Percentiles rank a stretch among this genome's conserved stretches.
Conservation (phyloP, 116 monocot species). For the Papilionanthe hybrid region DNA sequence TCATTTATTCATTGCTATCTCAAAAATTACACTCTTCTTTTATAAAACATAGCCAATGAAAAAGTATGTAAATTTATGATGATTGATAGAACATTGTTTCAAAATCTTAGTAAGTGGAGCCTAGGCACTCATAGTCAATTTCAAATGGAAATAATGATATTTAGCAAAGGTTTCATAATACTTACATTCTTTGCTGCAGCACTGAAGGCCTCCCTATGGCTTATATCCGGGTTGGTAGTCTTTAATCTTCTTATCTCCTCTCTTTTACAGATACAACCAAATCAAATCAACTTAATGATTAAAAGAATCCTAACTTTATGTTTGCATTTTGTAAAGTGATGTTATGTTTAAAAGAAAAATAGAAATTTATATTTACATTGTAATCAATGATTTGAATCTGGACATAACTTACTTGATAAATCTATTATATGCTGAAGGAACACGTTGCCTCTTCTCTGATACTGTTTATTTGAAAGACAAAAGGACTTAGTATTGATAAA, state of each 20-base stretch:
- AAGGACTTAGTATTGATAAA: neutral
- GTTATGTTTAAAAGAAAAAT: neutral
- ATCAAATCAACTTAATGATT: neutral
- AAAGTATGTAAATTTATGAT: too few relatives aligned
- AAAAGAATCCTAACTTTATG: neutral
- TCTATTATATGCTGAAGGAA: conserved; percentile 83
- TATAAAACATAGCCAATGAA: too few relatives aligned
- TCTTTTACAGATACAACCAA: conserved; percentile 14
- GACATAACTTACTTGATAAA: conserved; percentile 83
- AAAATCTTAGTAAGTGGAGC: too few relatives aligned
- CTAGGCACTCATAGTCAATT: too few relatives aligned
- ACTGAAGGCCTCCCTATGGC: conserved; percentile 61
- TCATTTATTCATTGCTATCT: too few relatives aligned
- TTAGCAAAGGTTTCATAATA: neutral
- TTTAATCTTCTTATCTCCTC: conserved; percentile 65
- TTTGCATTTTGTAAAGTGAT: neutral
- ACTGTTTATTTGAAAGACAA: conserved; percentile 26
- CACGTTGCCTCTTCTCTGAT: conserved; percentile 77
- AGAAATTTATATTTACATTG: neutral
- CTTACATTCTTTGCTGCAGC: conserved; percentile 61
- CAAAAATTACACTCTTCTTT: too few relatives aligned
- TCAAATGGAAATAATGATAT: too few relatives aligned
- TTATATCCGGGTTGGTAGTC: conserved; percentile 56
- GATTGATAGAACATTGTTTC: too few relatives aligned
- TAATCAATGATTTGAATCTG: neutral